A percentile compares a stretch with the other conserved stretches of the same genome.
Conservation (phyloP, 176 grass and related monocot species). For the Cenchrus purpureus region DNA sequence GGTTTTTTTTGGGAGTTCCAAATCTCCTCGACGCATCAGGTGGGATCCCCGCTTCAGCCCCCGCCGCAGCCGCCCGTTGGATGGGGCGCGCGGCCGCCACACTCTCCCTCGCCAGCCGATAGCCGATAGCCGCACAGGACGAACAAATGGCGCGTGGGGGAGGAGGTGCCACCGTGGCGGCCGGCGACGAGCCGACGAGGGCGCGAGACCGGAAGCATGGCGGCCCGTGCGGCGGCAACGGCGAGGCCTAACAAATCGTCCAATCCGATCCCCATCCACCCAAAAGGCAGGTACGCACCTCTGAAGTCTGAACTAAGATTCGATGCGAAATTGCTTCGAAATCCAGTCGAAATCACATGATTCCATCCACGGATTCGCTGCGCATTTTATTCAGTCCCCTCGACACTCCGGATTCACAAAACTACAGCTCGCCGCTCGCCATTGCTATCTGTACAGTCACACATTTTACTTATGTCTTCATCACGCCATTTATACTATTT, state of each 20-base stretch:
- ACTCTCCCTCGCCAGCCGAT: no score
- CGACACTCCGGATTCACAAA: neutral
- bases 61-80: no score
- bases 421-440: neutral
- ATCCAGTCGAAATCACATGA: neutral
- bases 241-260: neutral
- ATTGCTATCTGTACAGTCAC: slow-evolving; percentile 14
- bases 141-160: no score
- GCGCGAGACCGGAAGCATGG: neutral
- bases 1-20: no score
- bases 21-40: no score
- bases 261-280: neutral
- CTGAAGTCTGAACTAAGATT: no score
- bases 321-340: neutral
- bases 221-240: neutral
- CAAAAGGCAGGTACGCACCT: neutral
- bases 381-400: neutral
- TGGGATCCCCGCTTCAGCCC: no score
- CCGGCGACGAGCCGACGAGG: neutral
- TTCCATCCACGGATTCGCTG: neutral
- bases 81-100: no score
- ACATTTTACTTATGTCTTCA: neutral
- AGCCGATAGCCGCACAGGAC: no score
- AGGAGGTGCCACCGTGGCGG: neutral
- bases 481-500: neutral